Evolutionary conservation across 176 grass and related monocot genomes (phyloP).

Genomic region (Raddia distichophylla): DNA sequence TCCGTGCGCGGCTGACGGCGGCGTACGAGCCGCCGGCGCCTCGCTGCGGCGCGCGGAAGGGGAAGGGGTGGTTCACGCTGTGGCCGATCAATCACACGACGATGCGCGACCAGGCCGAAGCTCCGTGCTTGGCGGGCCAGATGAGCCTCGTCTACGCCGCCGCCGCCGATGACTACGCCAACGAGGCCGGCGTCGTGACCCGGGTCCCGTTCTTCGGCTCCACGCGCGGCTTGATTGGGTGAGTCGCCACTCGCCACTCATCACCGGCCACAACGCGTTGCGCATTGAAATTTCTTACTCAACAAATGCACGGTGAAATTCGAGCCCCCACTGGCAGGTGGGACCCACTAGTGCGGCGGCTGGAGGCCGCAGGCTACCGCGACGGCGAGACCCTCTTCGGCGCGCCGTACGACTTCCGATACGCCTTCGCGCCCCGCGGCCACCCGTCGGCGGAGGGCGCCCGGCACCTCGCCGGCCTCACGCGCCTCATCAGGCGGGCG

Average conservation of each 20-base stretch:
- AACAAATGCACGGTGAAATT: neutral
- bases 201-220: conserved; percentile 65
- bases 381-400: conserved; percentile 55
- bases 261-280: too few relatives aligned
- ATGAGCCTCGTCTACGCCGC: conserved; percentile 64
- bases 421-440: conserved; percentile 48
- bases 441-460: conserved; percentile 44
- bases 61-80: conserved; percentile 62
- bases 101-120: conserved; percentile 32
- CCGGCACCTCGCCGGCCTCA: conserved; percentile 50
- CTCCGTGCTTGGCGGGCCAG: conserved; percentile 57
- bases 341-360: conserved; percentile 39
- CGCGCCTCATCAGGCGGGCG: conserved; percentile 37
- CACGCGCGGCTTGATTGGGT: conserved; percentile 42
- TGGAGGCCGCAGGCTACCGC: conserved; percentile 55
- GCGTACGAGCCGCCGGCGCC: conserved; percentile 54
- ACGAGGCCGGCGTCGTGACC: conserved; percentile 55
- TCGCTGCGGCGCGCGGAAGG: conserved; percentile 38
- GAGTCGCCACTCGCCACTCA: neutral
- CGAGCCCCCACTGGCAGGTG: conserved; percentile 27
- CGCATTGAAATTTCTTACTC: too few relatives aligned
- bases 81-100: conserved; percentile 61
- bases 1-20: conserved; percentile 57
- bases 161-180: conserved; percentile 61
- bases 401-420: conserved; percentile 82